Evolutionary conservation across 208 protist species (phyloP).

Genomic region (Novymonas esmeraldas): DNA sequence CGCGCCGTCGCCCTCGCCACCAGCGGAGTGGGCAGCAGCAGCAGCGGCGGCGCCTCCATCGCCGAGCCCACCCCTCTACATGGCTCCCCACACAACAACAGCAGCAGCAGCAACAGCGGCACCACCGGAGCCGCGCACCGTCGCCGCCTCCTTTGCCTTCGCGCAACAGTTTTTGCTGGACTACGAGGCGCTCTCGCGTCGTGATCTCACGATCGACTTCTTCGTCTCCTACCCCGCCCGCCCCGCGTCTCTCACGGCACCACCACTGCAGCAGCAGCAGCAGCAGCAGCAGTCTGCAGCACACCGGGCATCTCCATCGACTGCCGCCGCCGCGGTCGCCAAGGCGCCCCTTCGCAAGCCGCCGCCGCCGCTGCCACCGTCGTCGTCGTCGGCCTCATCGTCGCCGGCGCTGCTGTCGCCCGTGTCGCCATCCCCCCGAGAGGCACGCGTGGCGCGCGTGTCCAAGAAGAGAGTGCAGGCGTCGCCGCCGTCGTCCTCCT

Average conservation of each 20-base stretch:
- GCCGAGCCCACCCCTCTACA: neutral
- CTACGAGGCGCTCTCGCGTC: conserved; percentile 32
- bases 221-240: conserved; percentile 30
- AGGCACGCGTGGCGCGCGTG: neutral
- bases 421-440: neutral
- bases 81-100: neutral
- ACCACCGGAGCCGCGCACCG: neutral
- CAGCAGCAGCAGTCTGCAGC: neutral
- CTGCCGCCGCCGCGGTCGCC: neutral
- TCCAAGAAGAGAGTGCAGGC: too few species aligned
- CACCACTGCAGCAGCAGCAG: neutral
- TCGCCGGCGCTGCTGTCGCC: neutral
- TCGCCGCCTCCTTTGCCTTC: conserved; percentile 4
- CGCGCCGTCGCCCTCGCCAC: too few species aligned
- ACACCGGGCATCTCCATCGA: too few species aligned
- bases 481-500: neutral
- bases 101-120: neutral
- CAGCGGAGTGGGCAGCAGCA: too few species aligned
- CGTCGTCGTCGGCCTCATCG: neutral
- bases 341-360: neutral
- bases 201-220: conserved; percentile 45
- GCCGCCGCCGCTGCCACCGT: neutral
- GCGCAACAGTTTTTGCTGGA: conserved; percentile 23
- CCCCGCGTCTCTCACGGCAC: neutral
- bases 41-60: neutral